Evolutionary conservation across 352 stramenopile species (phyloP).

Genomic region (Peronospora destructor): DNA sequence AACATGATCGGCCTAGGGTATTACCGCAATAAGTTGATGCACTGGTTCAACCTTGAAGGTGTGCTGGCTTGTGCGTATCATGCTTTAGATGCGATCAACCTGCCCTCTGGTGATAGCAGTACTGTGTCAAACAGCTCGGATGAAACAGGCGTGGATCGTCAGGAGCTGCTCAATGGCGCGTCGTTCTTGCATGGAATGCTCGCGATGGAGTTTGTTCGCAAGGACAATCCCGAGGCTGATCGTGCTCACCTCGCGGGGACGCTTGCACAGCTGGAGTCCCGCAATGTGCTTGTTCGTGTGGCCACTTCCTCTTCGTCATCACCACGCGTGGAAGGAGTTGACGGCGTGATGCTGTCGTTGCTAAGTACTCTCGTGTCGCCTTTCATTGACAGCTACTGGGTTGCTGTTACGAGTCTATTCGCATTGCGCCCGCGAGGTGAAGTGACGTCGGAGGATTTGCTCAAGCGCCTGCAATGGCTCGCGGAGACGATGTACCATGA

Average conservation of each 20-base stretch:
- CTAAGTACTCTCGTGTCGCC: conserved; percentile 76
- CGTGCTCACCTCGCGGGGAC: conserved; percentile 34
- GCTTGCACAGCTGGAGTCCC: conserved; percentile 36
- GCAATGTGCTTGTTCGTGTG: conserved; percentile 30
- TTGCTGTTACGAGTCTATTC: conserved; percentile 68
- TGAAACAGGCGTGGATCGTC: conserved; percentile 31
- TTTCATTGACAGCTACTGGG: conserved; percentile 86
- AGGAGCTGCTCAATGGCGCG: conserved; percentile 52
- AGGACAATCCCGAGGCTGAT: conserved; percentile 45
- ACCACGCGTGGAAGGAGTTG: conserved; percentile 13
- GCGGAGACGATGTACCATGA: conserved; percentile 86
- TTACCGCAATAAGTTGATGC: conserved; percentile 84
- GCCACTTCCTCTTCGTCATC: conserved; percentile 9
- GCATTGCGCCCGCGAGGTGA: conserved; percentile 45
- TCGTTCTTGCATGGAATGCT: conserved; percentile 76
- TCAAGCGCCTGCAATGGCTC: conserved; percentile 80
- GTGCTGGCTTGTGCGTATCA: conserved; percentile 73
- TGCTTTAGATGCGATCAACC: conserved; percentile 46
- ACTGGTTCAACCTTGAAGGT: conserved; percentile 80
- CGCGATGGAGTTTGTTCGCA: conserved; percentile 72
- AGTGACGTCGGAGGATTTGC: conserved; percentile 51
- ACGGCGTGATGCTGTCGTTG: conserved; percentile 47
- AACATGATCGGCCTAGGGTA: conserved; percentile 85
- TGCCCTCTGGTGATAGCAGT: conserved; percentile 13
- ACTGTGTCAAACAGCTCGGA: conserved; percentile 9